Conservation (phyloP, 2,329 filamentous ascomycete species). For the Aspergillus quadricinctus region DNA sequence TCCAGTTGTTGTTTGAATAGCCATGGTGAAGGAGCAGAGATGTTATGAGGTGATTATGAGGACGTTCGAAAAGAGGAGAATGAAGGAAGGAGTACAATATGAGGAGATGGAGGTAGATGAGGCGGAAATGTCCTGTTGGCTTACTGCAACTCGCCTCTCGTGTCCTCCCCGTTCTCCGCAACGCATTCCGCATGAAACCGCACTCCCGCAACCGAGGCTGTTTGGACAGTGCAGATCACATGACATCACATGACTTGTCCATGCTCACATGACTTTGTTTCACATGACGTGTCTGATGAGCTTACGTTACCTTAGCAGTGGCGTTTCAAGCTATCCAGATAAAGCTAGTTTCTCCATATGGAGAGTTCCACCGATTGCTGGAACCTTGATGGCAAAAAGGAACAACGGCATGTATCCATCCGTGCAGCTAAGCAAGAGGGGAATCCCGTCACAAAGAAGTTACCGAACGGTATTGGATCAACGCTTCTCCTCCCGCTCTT, state of each 20-base stretch:
- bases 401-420: not conserved
- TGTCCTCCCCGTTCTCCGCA: conserved; percentile 8
- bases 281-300: not conserved
- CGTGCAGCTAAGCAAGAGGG: not conserved
- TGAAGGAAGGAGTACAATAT: conserved; percentile 1
- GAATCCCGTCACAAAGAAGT: not conserved
- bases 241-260: conserved; percentile 14
- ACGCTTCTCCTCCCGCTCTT: conserved; percentile 12
- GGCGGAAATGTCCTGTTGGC: not conserved
- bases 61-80: not conserved
- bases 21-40: conserved; percentile 11
- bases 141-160: not conserved
- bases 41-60: not conserved
- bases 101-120: conserved; percentile 3
- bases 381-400: not conserved
- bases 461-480: not conserved
- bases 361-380: conserved; percentile 13
- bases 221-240: conserved; percentile 1
- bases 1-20: conserved; percentile 21
- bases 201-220: conserved; percentile 28
- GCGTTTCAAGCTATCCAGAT: not conserved
- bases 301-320: conserved; percentile 4
- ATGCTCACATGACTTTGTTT: not conserved
- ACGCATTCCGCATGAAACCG: conserved; percentile 21
- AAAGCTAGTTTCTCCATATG: conserved; percentile 14